A percentile compares a stretch with the other conserved stretches of the same genome.
These are phyloP conservation scores for Camelina neglecta DNA, from an alignment of 345 rosid genomes.

Conservation along the genomic window DNA sequence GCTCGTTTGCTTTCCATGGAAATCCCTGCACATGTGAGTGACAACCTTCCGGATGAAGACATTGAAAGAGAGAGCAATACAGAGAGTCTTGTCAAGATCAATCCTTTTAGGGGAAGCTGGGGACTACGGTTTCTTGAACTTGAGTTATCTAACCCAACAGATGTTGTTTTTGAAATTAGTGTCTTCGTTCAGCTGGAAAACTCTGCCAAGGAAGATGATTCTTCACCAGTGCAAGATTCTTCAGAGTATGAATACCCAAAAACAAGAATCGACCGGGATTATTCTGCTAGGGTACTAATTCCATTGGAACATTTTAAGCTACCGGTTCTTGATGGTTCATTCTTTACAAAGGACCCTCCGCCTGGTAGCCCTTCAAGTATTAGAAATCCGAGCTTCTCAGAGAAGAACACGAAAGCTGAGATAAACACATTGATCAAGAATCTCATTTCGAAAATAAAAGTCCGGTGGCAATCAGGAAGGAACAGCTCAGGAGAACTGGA, in stretches of 20 bases:
- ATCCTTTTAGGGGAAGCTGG: constrained; percentile 99
- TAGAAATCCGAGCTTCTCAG: constrained; percentile 72
- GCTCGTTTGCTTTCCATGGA: constrained; percentile 98
- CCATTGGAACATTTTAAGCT: constrained; percentile 97
- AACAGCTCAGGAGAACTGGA: constrained; percentile 95
- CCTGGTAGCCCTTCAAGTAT: constrained; percentile 49
- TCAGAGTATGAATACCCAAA: constrained; percentile 78
- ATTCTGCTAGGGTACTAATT: constrained; percentile 87
- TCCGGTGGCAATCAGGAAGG: constrained; percentile 93
- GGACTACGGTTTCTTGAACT: constrained; percentile 94
- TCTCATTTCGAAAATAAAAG: constrained; percentile 88
- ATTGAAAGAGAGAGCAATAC: constrained; percentile 57
- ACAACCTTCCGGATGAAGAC: constrained; percentile 63
- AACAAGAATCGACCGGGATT: constrained; percentile 91
- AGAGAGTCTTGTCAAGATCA: constrained; percentile 83
- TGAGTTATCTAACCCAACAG: constrained; percentile 94
- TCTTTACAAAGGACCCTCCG: constrained; percentile 71
- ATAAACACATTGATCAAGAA: constrained; percentile 81
- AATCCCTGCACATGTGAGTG: constrained; percentile 90
- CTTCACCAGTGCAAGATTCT: constrained; percentile 51
- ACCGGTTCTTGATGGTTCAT: constrained; percentile 89
- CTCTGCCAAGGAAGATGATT: constrained; percentile 54
- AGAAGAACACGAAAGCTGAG: constrained; percentile 88
- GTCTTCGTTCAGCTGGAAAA: constrained; percentile 85
- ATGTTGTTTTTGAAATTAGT: constrained; percentile 84